Base-by-base conservation (phyloP, 1,139 yeast genomes). In the Oligophagozyma castellii region DNA sequence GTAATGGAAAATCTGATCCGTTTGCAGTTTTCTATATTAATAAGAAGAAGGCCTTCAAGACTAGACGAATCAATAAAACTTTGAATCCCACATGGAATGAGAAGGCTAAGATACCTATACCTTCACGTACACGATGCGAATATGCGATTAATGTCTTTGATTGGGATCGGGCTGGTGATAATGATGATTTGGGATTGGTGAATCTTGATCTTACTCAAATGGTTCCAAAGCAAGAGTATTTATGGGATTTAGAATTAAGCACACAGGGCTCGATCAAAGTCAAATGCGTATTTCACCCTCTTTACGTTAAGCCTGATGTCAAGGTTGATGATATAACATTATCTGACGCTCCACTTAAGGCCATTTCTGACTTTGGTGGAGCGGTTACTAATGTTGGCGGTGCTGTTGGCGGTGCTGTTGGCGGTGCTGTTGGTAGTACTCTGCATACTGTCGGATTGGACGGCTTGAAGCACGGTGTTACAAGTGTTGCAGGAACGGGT, bases 1-100 rank as follows among this genome's bases (percentile, higher is more conserved):
- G 69, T 34, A 75, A 74, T 44, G 89, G 89, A 34, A 73, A 73
- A 42, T 73, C 86, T 4, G 92, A 78, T 58, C 89, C 92, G 34
- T 68, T 62, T 44, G 65, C 65, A 28, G 54, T 55, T 11, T 51
- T 77, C 16, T 58, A 52, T 28, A 48, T 74, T 21, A 74, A 76
- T 46, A 77, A 72, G 6, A 47, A 59, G 22, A 63, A 66, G 40
- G 53, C 72, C 4, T 69, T 52, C 56, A 71, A 66, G 44, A 70
- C 84, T 2, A 69, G 70, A 33, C 65, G 63, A 38, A 61, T 72
- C 42, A 73, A 75, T 53, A 76, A 71, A 53, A 73, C 79, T 0
- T 58, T 78, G 41, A 61, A 67, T 32, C 92, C 92, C 18, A 59
- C 59, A 4, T 78, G 83, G 80, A 73, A 76, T 46, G 86, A 76